A percentile compares a stretch with the other conserved stretches of the same genome.
Conservation (phyloP, 2,329 filamentous ascomycete genomes). For the Colletotrichum siamense region DNA sequence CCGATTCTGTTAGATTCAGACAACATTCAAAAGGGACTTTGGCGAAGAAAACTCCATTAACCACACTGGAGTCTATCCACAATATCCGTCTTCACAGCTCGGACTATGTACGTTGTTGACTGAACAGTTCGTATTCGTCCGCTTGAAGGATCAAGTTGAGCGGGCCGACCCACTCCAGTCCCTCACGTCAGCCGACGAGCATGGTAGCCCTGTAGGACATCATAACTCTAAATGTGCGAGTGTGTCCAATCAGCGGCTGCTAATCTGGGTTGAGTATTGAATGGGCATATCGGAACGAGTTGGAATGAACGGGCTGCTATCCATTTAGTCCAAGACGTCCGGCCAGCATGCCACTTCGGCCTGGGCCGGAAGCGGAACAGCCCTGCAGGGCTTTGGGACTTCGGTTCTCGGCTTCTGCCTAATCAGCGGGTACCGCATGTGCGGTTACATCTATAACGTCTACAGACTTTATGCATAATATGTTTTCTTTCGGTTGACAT, state of each 20-base stretch:
- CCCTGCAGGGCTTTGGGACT: not conserved
- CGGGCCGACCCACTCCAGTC: not conserved
- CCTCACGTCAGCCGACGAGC: not conserved
- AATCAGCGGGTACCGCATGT: not conserved
- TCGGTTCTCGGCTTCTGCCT: not conserved
- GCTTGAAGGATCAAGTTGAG: not conserved
- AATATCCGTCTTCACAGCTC: not conserved
- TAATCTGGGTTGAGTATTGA: accelerated
- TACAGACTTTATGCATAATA: not conserved
- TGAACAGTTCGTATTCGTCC: not conserved
- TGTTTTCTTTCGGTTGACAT: accelerated
- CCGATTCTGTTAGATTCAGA: not conserved
- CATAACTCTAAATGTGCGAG: not conserved
- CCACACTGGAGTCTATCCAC: not conserved
- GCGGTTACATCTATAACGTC: not conserved
- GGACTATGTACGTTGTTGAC: not conserved
- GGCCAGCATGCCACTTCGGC: not conserved
- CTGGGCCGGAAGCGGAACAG: not conserved
- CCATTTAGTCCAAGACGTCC: not conserved
- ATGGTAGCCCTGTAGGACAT: not conserved
- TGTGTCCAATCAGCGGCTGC: not conserved
- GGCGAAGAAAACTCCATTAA: not conserved
- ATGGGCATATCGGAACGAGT: not conserved
- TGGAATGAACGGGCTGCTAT: not conserved
- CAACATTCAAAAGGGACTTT: not conserved